Evolutionary conservation across 129 eudicot species (phyloP).

Genomic region (Escallonia herrerae): DNA sequence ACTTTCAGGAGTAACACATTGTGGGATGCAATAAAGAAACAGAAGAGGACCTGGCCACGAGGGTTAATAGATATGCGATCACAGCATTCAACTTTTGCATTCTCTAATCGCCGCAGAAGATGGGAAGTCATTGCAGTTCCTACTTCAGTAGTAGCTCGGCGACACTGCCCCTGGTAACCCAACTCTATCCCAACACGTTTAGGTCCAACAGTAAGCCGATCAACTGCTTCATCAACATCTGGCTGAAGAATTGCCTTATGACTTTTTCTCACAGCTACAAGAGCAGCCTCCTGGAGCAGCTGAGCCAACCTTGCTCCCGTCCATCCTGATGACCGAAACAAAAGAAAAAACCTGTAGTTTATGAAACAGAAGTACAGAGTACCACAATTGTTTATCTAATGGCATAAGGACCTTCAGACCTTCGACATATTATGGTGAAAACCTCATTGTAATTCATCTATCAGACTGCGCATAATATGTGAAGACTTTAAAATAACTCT

Average conservation of each 20-base stretch:
- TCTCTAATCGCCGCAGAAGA: conserved; percentile 57
- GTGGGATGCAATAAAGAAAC: conserved; percentile 1
- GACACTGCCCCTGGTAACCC: conserved; percentile 88
- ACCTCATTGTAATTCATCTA: no score
- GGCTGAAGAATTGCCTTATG: conserved; percentile 61
- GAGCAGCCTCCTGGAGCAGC: conserved; percentile 94
- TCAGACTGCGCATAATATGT: no score
- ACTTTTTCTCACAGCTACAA: conserved; percentile 76
- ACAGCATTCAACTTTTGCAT: conserved; percentile 71
- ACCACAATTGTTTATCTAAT: no score
- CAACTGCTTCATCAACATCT: conserved; percentile 91
- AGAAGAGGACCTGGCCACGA: conserved; percentile 65
- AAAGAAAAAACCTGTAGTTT: not conserved
- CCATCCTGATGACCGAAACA: conserved; percentile 58
- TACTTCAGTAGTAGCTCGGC: conserved; percentile 77
- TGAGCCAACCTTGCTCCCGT: conserved; percentile 93
- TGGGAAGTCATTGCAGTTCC: conserved; percentile 84
- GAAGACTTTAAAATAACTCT: no score
- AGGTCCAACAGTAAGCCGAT: conserved; percentile 87
- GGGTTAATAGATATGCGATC: conserved; percentile 88
- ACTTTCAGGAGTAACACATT: not conserved
- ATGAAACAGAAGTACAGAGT: not conserved
- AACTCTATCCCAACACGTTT: conserved; percentile 59
- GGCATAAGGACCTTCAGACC: no score
- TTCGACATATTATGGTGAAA: no score